Evolutionary conservation across 2,329 filamentous ascomycete species (phyloP).

Genomic region (Celoporthe dispersa): DNA sequence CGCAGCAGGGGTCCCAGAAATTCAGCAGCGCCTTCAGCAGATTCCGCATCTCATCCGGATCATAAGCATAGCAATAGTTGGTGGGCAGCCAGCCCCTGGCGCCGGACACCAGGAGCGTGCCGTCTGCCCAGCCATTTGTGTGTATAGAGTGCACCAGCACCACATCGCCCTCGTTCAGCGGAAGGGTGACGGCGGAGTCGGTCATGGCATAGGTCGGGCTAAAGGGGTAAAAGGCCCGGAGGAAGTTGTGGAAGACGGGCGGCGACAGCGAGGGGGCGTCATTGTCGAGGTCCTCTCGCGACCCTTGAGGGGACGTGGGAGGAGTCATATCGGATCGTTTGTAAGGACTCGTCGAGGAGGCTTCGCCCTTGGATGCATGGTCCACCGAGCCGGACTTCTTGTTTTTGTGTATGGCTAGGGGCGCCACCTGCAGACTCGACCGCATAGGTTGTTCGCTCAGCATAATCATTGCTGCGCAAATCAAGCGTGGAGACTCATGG

Average conservation of each 20-base stretch:
- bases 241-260: conserved; percentile 87
- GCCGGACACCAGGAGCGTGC: conserved; percentile 83
- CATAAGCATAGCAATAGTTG: conserved; percentile 96
- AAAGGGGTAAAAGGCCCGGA: conserved; percentile 93
- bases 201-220: conserved; percentile 76
- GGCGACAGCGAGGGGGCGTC: conserved; percentile 49
- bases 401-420: conserved; percentile 57
- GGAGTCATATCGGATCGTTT: conserved; percentile 70
- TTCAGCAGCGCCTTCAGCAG: conserved; percentile 85
- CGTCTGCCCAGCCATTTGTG: conserved; percentile 98
- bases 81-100: conserved; percentile 94
- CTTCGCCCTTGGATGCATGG: conserved; percentile 23
- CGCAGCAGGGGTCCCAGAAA: conserved; percentile 90
- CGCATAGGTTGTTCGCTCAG: conserved; percentile 53
- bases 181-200: conserved; percentile 86
- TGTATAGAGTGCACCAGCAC: conserved; percentile 95
- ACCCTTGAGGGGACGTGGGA: conserved; percentile 73
- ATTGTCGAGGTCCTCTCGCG: conserved; percentile 59
- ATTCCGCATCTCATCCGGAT: conserved; percentile 83
- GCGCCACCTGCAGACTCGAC: conserved; percentile 65
- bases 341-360: conserved; percentile 44
- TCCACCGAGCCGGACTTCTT: conserved; percentile 35
- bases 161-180: conserved; percentile 87
- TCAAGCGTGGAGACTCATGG: conserved; percentile 44
- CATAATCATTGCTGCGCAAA: conserved; percentile 49